phyloP scores from a whole-genome alignment of 1,139 yeast species.

The Ogataea hybrid region DNA sequence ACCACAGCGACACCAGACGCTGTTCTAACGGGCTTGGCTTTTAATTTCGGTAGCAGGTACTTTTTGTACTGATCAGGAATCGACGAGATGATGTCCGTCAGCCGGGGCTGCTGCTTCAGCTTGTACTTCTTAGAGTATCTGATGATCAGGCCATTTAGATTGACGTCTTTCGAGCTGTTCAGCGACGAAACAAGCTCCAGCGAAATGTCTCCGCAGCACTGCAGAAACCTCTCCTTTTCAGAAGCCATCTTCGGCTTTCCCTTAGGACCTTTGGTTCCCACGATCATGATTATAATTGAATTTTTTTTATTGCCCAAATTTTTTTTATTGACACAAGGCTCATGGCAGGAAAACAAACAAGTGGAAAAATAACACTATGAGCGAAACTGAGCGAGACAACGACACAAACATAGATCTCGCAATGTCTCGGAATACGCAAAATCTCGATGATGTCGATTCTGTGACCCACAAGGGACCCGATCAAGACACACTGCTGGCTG shows the following conservation, averaged over 20 bases:
- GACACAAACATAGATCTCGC: neutral
- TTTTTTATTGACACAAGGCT: conserved; percentile 6
- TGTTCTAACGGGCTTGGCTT: conserved; percentile 97
- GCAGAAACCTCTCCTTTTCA: conserved; percentile 89
- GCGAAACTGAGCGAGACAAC: conserved; percentile 4
- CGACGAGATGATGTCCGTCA: conserved; percentile 91
- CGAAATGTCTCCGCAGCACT: conserved; percentile 92
- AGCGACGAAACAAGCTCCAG: conserved; percentile 81
- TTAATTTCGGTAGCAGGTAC: conserved; percentile 84
- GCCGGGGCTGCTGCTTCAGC: conserved; percentile 87
- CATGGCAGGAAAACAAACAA: conserved; percentile 9
- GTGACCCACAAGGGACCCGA: too few species aligned
- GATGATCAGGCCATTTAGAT: conserved; percentile 85
- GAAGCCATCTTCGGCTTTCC: conserved; percentile 64
- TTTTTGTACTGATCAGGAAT: conserved; percentile 96
- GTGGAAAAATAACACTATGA: conserved; percentile 3
- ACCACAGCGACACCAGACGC: conserved; percentile 99
- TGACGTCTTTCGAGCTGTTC: conserved; percentile 74
- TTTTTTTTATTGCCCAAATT: conserved; percentile 9
- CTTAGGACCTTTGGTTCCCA: conserved; percentile 28
- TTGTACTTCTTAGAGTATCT: conserved; percentile 87
- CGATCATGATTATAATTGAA: conserved; percentile 21
- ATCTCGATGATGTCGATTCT: neutral
- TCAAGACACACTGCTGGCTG: neutral
- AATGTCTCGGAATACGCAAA: neutral